Evolutionary conservation across 129 eudicot genomes (phyloP), one percentile per base, ranked within the genome.

Genomic region (Lonicera japonica): DNA sequence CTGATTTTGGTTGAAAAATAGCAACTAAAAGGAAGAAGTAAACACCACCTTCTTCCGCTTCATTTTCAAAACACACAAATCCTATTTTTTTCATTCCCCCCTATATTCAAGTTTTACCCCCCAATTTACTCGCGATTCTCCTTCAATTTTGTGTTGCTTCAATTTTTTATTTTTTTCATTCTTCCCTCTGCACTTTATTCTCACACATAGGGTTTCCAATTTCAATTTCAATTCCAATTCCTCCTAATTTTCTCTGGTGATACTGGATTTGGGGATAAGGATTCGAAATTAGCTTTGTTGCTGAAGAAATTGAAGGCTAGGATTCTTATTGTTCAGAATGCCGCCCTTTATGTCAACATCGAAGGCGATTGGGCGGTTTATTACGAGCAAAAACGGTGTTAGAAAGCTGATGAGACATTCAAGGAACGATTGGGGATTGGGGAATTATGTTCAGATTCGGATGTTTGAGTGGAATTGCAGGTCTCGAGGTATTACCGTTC

Each of bases 301-400:
- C 36, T 29, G 4, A 29, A 29, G 36, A 6, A 29, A 29, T 29
- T 29, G 2, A 29, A 29, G 36, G 6, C 4, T 29, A 29, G 36
- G 36, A 6, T 6, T 29, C 36, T 1, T 1, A 29, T 29, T 6
- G 36, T 29, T 25, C 8, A 54, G 51, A 68, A 89, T 89, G 95
- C 69, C 83, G 54, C 75, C 78, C 47, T 72, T 89, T 41, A 61
- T 71, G 41, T 58, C 78, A 61, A 71, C 83, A 25, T 77, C 89
- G 61, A 77, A 68, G 73, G 70, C 74, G 13, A 10, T 76, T 52
- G 69, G 77, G 52, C 77, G 64, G 53, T 38, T 85, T 58, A 50
- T 83, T 51, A 41, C 51, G 63, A 59, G 77, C 63, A 79, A 73
- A 60, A 70, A 64, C 65, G 70, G 75, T 0, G 53, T 60, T 69